Base-by-base conservation (phyloP, 768 basidiomycete genomes). In the Agaricus subrufescens region DNA sequence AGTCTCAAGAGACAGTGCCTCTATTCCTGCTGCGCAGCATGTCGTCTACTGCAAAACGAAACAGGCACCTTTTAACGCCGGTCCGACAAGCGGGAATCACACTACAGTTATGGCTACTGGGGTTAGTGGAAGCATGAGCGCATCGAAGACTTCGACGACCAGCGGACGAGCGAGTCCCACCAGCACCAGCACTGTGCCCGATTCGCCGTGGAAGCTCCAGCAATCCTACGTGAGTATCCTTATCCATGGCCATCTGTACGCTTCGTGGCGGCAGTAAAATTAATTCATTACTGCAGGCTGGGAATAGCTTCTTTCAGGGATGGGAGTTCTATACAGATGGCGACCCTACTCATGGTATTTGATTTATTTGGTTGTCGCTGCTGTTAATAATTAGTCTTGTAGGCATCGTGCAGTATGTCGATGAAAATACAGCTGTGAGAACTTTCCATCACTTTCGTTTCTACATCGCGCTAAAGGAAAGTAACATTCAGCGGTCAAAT, bases 231-330 rank as follows among this genome's bases (percentile, higher is more conserved):
- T 84, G 64, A 58, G 80, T 77, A 14, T 23, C 50, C 60, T 50
- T 30, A 46, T 44, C 48, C 51, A 42, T 10, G 0, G 38, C 42
- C 34, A 34, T 19, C 34, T 38, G 19, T 14, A 14, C 11, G 11
- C n/a, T 40, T 44, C 43, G 30, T 42, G n/a, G 39, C 46, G 51
- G 40, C 31, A 25, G 40, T 23, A 47, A 30, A n/a, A 42, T 34
- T 42, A 11, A 49, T 40, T 44, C n/a, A 43, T 40, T 8, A 29
- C 19, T 40, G 40, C 19, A 85, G 84, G 69, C 77, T 48, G 93
- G 91, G 19, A 73, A 71, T 47, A 77, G 75, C 42, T 97, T 97
- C 75, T 96, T 94, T 59, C 74, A 89, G 64, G 87, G 85, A 46
- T 95, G 88, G 87, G 66, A 80, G 62, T 96, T 95, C 72, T 85